phyloP scores from a whole-genome alignment of 805 yeast species.

The Lipomyces yamanashiensis region DNA sequence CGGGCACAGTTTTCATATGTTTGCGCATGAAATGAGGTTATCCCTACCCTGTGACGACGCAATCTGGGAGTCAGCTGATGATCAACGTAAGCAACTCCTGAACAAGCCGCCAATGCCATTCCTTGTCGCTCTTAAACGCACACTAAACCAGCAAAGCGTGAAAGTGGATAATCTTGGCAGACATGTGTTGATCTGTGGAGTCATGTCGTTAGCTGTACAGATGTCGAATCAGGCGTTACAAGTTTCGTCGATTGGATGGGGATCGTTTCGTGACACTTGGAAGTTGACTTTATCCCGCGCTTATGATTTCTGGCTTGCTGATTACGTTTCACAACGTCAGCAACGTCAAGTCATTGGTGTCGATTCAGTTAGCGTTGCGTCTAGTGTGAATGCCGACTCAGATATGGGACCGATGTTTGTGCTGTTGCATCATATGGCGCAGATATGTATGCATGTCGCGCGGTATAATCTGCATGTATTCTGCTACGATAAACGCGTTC shows the following conservation, averaged over 20 bases:
- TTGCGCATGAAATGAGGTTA: conserved; percentile 64
- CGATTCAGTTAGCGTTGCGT: conserved; percentile 5
- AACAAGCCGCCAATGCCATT: conserved; percentile 49
- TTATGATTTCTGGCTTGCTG: conserved; percentile 66
- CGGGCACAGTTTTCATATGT: conserved; percentile 67
- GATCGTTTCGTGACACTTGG: conserved; percentile 58
- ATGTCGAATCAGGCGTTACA: conserved; percentile 74
- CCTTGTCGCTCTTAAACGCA: conserved; percentile 59
- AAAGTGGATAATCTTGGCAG: conserved; percentile 63
- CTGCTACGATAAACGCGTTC: conserved; percentile 81
- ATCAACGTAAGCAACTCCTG: conserved; percentile 22
- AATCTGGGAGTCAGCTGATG: conserved; percentile 54
- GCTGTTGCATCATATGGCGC: conserved; percentile 19
- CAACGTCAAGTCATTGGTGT: background rate
- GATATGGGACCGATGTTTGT: conserved; percentile 22
- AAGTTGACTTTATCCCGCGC: conserved; percentile 70
- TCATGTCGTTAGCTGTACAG: conserved; percentile 68
- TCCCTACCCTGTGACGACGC: conserved; percentile 67
- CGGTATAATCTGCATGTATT: conserved; percentile 78
- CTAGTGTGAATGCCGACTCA: background rate
- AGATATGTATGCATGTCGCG: conserved; percentile 57
- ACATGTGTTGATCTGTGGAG: conserved; percentile 66
- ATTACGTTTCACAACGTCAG: conserved; percentile 21
- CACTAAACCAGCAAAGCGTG: conserved; percentile 57
- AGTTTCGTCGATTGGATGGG: conserved; percentile 54